Conservation (phyloP, 441 rosid species). For the Erodium moschatum region DNA sequence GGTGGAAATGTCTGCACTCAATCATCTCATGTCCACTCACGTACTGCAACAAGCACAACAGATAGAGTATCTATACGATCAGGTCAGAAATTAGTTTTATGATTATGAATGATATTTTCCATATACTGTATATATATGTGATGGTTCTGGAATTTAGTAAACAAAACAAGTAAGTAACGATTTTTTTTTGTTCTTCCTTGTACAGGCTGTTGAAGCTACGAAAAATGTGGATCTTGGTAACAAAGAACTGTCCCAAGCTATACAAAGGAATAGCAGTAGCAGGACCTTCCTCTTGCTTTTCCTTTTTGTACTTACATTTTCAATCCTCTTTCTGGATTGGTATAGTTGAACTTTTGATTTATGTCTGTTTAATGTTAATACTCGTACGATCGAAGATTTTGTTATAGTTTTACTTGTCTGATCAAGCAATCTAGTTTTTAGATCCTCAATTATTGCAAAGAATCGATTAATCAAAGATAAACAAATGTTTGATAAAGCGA, state of each 20-base stretch:
- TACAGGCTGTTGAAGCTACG: conserved; percentile 49
- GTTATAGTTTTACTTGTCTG: neutral
- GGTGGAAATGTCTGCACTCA: conserved; percentile 97
- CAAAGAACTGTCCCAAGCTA: conserved; percentile 63
- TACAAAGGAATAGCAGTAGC: conserved; percentile 74
- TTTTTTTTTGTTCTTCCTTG: neutral
- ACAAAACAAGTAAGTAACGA: neutral
- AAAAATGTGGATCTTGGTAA: conserved; percentile 46
- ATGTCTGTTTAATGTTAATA: neutral
- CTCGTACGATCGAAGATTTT: neutral
- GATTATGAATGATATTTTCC: no score
- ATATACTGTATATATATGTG: neutral
- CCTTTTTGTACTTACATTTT: conserved; percentile 71
- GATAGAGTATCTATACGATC: conserved; percentile 74
- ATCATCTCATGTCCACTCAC: conserved; percentile 89
- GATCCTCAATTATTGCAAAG: no score
- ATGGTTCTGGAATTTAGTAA: neutral
- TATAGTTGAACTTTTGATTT: conserved; percentile 36
- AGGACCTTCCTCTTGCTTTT: conserved; percentile 84
- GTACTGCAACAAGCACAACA: conserved; percentile 92
- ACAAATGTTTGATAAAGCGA: no score
- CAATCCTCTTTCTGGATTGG: conserved; percentile 87
- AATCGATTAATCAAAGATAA: no score
- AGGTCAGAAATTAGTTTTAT: conserved; percentile 36
- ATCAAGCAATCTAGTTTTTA: no score